Evolutionary conservation across 2,329 filamentous ascomycete species (phyloP).

Genomic region (Beauveria asiatica): DNA sequence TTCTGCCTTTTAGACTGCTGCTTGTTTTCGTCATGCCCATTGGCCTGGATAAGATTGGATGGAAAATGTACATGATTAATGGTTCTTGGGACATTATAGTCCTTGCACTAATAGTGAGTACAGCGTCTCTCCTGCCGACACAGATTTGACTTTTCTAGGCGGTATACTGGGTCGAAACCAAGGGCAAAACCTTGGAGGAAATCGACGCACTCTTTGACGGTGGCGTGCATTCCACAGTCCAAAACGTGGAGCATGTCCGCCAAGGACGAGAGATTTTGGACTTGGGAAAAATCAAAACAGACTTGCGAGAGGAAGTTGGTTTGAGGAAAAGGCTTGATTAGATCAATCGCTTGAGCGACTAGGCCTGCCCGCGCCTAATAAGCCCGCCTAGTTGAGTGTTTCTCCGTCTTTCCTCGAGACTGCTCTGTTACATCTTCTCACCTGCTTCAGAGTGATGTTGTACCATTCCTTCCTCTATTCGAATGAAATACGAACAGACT

Average conservation of each 20-base stretch:
- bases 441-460: too few relatives aligned
- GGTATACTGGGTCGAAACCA: constrained; percentile 29
- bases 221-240: constrained; percentile 13
- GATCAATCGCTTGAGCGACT: neutral
- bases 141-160: neutral
- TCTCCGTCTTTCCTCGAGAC: too few relatives aligned
- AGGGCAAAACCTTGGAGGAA: constrained; percentile 37
- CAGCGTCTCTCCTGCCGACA: neutral
- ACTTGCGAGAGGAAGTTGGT: neutral
- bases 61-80: constrained; percentile 20
- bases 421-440: too few relatives aligned
- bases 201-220: constrained; percentile 25
- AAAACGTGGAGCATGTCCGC: constrained; percentile 16
- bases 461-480: too few relatives aligned
- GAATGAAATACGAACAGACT: too few relatives aligned
- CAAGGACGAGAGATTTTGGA: constrained; percentile 7
- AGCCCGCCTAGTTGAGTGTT: too few relatives aligned
- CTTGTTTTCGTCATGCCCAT: constrained; percentile 18
- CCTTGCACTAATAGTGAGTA: constrained; percentile 13
- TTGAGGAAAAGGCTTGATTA: neutral
- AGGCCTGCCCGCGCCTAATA: too few relatives aligned
- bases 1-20: constrained; percentile 2
- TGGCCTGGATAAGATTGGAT: constrained; percentile 17
- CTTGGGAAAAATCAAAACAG: neutral
- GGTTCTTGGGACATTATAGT: constrained; percentile 19